phyloP scores from a whole-genome alignment of 257 asterid genomes.

The Solanum acaule region DNA sequence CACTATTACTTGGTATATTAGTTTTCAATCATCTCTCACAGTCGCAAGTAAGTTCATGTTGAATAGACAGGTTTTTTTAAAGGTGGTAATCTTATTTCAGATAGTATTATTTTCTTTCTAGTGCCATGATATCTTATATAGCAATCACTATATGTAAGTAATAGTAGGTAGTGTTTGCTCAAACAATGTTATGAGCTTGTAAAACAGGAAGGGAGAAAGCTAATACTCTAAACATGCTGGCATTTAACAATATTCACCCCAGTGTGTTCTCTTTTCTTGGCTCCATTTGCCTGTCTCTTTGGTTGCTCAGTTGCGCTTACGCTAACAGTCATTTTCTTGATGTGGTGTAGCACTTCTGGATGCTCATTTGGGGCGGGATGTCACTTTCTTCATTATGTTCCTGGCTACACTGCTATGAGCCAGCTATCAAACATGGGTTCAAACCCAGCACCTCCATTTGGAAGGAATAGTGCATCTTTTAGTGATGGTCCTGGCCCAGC shows the following conservation, averaged over 20 bases:
- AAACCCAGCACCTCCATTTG: conserved; percentile 22
- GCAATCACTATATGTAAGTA: neutral
- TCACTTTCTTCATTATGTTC: conserved; percentile 84
- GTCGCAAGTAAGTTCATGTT: neutral
- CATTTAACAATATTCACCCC: neutral
- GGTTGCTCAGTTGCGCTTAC: neutral
- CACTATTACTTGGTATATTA: neutral
- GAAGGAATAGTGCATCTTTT: conserved; percentile 17
- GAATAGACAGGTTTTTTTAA: neutral
- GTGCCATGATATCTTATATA: neutral
- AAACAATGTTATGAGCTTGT: neutral
- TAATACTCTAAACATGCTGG: neutral
- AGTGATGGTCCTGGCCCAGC: conserved; percentile 44
- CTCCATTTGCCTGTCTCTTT: neutral
- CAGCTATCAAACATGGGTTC: conserved; percentile 74
- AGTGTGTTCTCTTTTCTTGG: neutral
- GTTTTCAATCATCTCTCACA: neutral
- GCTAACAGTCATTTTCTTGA: neutral
- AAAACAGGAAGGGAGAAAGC: neutral
- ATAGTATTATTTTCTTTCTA: neutral
- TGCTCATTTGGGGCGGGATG: conserved; percentile 66
- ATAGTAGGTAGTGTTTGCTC: neutral
- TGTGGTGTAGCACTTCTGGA: conserved; percentile 52
- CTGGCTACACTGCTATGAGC: conserved; percentile 75
- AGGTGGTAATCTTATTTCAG: neutral